These are phyloP conservation scores for Naganishia kalamii DNA, from an alignment of 768 basidiomycete species.

Conservation along the genomic window DNA sequence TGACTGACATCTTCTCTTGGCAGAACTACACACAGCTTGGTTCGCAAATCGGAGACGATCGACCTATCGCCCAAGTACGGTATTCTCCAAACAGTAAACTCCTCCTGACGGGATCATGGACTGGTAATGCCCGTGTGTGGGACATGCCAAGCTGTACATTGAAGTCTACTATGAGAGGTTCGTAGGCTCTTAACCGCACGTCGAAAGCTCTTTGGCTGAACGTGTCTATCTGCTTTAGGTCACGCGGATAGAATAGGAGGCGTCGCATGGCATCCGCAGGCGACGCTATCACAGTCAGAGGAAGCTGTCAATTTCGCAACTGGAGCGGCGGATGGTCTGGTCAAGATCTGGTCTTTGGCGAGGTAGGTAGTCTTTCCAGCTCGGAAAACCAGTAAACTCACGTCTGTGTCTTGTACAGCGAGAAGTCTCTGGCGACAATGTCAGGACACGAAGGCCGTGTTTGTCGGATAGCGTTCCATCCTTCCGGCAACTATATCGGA, in stretches of 20 bases:
- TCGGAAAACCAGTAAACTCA: neutral
- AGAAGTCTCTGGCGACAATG: conserved; percentile 75
- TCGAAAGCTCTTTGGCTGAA: neutral
- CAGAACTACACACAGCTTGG: conserved; percentile 88
- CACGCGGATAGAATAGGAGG: conserved; percentile 89
- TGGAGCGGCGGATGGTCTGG: conserved; percentile 76
- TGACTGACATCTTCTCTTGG: neutral
- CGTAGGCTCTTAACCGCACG: conserved; percentile 21
- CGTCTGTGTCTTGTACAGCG: conserved; percentile 51
- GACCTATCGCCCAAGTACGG: conserved; percentile 86
- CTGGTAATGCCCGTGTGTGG: conserved; percentile 90
- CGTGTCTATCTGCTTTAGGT: conserved; percentile 50
- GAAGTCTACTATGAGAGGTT: conserved; percentile 67
- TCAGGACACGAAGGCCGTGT: conserved; percentile 85
- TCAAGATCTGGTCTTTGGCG: conserved; percentile 83
- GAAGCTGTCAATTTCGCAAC: conserved; percentile 77
- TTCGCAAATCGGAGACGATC: conserved; percentile 94
- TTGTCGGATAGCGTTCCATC: conserved; percentile 91
- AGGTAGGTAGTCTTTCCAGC: conserved; percentile 54
- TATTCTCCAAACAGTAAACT: conserved; percentile 86
- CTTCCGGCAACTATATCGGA: conserved; percentile 85
- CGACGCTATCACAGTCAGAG: conserved; percentile 63
- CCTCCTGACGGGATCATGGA: conserved; percentile 92
- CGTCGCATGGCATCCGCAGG: conserved; percentile 94
- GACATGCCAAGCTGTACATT: conserved; percentile 84